Evolutionary conservation across 2,329 filamentous ascomycete species (phyloP).

Genomic region (Alternaria infectoria): DNA sequence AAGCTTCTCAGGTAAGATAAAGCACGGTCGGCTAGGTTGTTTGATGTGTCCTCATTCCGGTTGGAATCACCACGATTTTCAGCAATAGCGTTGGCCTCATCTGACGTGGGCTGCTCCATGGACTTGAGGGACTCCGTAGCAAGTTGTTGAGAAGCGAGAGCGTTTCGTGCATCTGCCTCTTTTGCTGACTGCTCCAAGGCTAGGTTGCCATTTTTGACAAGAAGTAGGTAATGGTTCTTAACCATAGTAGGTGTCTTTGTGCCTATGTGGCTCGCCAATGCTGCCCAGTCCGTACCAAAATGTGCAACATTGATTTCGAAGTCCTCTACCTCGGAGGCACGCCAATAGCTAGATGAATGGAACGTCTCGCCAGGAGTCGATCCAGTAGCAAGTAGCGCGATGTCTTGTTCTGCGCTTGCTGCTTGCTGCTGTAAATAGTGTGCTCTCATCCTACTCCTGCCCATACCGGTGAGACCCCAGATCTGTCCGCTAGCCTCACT

Average conservation of each 20-base stretch:
- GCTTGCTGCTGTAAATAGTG: background rate
- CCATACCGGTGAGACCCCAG: background rate
- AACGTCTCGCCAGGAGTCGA: too few relatives aligned
- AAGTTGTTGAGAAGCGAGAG: background rate
- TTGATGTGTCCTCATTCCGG: background rate
- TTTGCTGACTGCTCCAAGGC: conserved; percentile 52
- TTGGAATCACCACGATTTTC: background rate
- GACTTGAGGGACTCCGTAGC: too few relatives aligned
- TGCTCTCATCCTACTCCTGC: background rate
- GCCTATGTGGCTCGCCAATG: conserved; percentile 78
- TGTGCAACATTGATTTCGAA: conserved; percentile 74
- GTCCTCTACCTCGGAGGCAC: conserved; percentile 76
- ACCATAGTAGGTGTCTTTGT: conserved; percentile 87
- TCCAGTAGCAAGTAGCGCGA: conserved; percentile 19
- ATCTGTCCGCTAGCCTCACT: background rate
- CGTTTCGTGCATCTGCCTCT: conserved; percentile 48
- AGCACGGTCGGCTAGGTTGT: background rate
- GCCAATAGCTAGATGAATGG: too few relatives aligned
- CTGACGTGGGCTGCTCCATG: background rate
- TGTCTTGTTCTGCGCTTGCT: background rate
- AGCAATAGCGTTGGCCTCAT: background rate
- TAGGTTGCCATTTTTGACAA: conserved; percentile 51
- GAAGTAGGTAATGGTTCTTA: conserved; percentile 58
- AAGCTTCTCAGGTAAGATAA: background rate
- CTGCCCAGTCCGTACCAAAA: conserved; percentile 79